Evolutionary conservation across 257 asterid genomes (phyloP).

Genomic region (Cinchona pubescens): DNA sequence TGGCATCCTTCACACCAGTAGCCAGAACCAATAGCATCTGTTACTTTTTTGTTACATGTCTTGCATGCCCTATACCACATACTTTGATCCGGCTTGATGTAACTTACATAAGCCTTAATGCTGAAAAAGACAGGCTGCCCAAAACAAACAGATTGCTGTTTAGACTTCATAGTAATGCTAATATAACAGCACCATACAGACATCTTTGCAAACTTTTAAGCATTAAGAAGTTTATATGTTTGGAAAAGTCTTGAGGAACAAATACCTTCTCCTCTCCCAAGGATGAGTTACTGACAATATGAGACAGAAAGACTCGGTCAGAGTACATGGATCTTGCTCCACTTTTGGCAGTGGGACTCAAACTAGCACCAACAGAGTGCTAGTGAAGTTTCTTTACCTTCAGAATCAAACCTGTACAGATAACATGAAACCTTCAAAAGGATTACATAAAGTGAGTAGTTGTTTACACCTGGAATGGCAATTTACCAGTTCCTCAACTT

Average conservation of each 20-base stretch:
- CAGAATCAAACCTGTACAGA: constrained; percentile 70
- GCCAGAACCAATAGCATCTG: constrained; percentile 77
- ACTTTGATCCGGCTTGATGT: constrained; percentile 74
- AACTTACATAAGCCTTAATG: constrained; percentile 65
- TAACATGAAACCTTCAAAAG: neutral
- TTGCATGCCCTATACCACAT: constrained; percentile 98
- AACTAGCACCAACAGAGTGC: constrained; percentile 70
- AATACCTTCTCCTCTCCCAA: constrained; percentile 81
- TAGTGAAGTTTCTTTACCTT: constrained; percentile 78
- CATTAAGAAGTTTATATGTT: neutral
- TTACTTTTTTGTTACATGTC: constrained; percentile 84
- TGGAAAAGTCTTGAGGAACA: neutral
- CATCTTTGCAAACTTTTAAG: neutral
- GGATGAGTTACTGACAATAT: constrained; percentile 63
- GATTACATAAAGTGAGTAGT: neutral
- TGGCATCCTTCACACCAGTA: constrained; percentile 87
- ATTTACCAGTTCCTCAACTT: constrained; percentile 73
- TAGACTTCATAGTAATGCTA: neutral
- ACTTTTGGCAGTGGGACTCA: constrained; percentile 39
- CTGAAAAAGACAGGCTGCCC: constrained; percentile 68
- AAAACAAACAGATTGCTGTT: neutral
- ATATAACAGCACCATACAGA: neutral
- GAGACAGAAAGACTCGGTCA: constrained; percentile 67
- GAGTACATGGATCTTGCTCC: constrained; percentile 64
- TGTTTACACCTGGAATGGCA: neutral